Evolutionary conservation across 1,284 basidiomycete species (phyloP).

Genomic region (Mycosarcoma mackinlayi): DNA sequence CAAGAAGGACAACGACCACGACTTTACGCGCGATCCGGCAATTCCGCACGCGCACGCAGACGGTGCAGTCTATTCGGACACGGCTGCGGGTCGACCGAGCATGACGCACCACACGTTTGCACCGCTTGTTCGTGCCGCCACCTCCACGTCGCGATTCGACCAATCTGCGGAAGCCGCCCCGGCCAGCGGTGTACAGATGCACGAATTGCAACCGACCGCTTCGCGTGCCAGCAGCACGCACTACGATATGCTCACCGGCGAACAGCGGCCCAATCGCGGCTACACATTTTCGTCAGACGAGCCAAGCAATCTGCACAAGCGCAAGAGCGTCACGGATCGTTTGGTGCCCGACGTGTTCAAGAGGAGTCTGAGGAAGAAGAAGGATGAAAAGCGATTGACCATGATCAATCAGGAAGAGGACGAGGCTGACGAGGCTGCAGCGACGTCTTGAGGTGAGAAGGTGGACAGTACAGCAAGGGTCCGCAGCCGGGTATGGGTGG

Average conservation of each 20-base stretch:
- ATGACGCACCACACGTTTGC: slow-evolving; percentile 41
- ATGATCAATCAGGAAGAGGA: slow-evolving; percentile 51
- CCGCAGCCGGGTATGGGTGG: too few relatives aligned
- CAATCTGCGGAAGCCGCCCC: not conserved
- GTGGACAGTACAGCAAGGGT: too few relatives aligned
- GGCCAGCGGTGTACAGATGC: slow-evolving; percentile 42
- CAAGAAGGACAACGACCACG: slow-evolving; percentile 67
- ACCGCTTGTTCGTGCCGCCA: slow-evolving; percentile 35
- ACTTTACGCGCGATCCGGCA: slow-evolving; percentile 68
- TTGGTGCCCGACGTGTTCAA: slow-evolving; percentile 39
- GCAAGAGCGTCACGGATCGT: slow-evolving; percentile 43
- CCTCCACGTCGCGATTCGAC: slow-evolving; percentile 20
- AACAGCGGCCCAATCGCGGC: slow-evolving; percentile 57
- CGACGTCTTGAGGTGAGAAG: slow-evolving; percentile 3
- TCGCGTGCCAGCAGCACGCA: slow-evolving; percentile 66
- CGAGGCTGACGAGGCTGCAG: slow-evolving; percentile 11
- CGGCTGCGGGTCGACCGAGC: slow-evolving; percentile 28
- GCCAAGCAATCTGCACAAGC: slow-evolving; percentile 19
- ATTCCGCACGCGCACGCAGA: slow-evolving; percentile 60
- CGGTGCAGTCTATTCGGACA: slow-evolving; percentile 20
- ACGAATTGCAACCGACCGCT: slow-evolving; percentile 52
- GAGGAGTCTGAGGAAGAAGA: slow-evolving; percentile 33
- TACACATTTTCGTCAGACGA: slow-evolving; percentile 67
- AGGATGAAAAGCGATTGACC: slow-evolving; percentile 37
- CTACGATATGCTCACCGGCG: slow-evolving; percentile 69